These are phyloP conservation scores for Sporisorium reilianum DNA, from an alignment of 1,284 basidiomycete species.

Conservation along the genomic window DNA sequence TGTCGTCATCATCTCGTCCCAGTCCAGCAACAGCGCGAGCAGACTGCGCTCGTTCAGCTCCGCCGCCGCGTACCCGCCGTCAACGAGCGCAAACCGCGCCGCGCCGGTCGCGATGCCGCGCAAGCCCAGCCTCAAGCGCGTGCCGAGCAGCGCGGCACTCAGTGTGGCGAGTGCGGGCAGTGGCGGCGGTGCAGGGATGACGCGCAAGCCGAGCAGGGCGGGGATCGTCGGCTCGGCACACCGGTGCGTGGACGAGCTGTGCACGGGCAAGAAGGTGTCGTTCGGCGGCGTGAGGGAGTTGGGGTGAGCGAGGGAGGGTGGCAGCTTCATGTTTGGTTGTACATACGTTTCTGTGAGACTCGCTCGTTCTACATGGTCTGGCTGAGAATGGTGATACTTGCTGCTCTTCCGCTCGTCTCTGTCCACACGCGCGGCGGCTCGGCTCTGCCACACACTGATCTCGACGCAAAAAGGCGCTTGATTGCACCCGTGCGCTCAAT, in stretches of 20 bases:
- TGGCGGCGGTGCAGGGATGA: background rate
- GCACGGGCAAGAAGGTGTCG: background rate
- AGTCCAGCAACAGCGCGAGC: background rate
- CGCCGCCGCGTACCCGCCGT: background rate
- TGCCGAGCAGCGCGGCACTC: background rate
- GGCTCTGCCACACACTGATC: background rate
- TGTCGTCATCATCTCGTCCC: background rate
- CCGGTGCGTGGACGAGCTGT: background rate
- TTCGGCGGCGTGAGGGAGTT: background rate
- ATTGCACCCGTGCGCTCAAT: conserved; percentile 16
- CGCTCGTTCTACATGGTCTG: too few species aligned
- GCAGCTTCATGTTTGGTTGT: too few species aligned
- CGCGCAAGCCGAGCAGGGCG: background rate
- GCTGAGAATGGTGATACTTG: too few species aligned
- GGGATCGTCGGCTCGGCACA: background rate
- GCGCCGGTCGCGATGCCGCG: too few species aligned
- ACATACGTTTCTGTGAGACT: too few species aligned
- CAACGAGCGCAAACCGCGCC: too few species aligned
- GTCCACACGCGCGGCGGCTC: background rate
- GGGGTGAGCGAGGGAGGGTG: too few species aligned
- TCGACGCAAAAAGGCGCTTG: too few species aligned
- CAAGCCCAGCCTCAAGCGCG: too few species aligned
- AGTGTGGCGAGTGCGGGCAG: background rate
- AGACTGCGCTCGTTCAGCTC: background rate
- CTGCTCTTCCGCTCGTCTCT: too few species aligned